These are phyloP conservation scores for Cyberlindnera galapagoensis DNA, from an alignment of 805 yeast species.

Conservation along the genomic window DNA sequence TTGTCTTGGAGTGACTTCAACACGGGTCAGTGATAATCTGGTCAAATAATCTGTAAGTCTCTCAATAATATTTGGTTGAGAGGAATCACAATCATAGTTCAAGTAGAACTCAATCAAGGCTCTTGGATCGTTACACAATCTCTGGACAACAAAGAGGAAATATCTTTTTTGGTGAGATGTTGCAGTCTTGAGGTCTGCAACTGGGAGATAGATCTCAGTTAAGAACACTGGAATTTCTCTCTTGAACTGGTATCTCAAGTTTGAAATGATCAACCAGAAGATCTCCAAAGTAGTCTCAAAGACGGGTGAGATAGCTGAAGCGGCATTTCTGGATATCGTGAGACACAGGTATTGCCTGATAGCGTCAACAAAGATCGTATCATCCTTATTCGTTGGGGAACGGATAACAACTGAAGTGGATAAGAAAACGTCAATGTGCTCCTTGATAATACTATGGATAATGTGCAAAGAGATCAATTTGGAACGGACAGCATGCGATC, in stretches of 20 bases:
- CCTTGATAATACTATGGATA: slow-evolving; percentile 76
- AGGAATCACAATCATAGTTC: slow-evolving; percentile 88
- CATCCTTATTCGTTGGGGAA: slow-evolving; percentile 42
- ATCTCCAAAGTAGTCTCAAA: slow-evolving; percentile 89
- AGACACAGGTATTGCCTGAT: slow-evolving; percentile 79
- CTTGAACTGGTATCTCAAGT: slow-evolving; percentile 82
- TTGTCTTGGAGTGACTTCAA: slow-evolving; percentile 67
- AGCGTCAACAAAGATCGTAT: slow-evolving; percentile 66
- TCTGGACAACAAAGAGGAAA: slow-evolving; percentile 69
- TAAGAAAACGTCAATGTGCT: slow-evolving; percentile 76
- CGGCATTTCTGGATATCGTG: slow-evolving; percentile 83
- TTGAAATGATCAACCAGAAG: slow-evolving; percentile 81
- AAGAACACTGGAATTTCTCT: slow-evolving; percentile 91
- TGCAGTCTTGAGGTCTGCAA: slow-evolving; percentile 85
- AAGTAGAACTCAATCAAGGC: slow-evolving; percentile 87
- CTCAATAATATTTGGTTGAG: slow-evolving; percentile 81
- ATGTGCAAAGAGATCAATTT: slow-evolving; percentile 84
- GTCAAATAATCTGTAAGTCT: slow-evolving; percentile 68
- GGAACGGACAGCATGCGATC: slow-evolving; percentile 89
- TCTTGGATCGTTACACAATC: slow-evolving; percentile 83
- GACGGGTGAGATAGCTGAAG: slow-evolving; percentile 85
- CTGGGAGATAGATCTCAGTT: slow-evolving; percentile 90
- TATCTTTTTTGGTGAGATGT: slow-evolving; percentile 91
- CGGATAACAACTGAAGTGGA: slow-evolving; percentile 50
- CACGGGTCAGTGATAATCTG: slow-evolving; percentile 60